phyloP scores from a whole-genome alignment of 2,329 filamentous ascomycete genomes.

The Sphaerostilbella broomeana region DNA sequence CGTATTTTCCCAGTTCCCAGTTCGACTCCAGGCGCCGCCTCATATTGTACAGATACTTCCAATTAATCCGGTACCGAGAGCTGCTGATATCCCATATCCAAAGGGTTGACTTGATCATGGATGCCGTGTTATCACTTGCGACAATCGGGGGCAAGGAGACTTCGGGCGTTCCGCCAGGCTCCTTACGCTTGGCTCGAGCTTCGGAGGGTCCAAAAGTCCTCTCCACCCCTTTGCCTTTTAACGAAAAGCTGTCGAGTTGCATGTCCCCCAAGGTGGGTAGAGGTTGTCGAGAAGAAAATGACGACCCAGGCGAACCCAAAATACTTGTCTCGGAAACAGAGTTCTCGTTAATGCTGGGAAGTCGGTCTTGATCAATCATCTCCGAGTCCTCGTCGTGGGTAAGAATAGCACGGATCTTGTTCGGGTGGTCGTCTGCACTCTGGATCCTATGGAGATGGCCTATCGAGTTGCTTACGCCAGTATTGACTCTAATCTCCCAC shows the following conservation, averaged over 20 bases:
- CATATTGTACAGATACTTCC: slow-evolving; percentile 89
- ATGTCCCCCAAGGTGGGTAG: slow-evolving; percentile 24
- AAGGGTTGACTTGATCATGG: slow-evolving; percentile 38
- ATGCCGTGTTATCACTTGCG: slow-evolving; percentile 22
- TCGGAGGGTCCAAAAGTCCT: slow-evolving; percentile 24
- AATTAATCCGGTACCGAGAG: slow-evolving; percentile 65
- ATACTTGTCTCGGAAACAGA: slow-evolving; percentile 23
- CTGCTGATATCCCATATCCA: slow-evolving; percentile 45
- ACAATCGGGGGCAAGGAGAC: slow-evolving; percentile 26
- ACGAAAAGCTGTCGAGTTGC: slow-evolving; percentile 22
- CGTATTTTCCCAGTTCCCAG: slow-evolving; percentile 77
- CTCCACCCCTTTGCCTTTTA: slow-evolving; percentile 26
- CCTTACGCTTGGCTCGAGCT: slow-evolving; percentile 30
- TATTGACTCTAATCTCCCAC: slow-evolving; percentile 57
- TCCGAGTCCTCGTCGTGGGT: slow-evolving; percentile 44
- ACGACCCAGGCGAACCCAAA: slow-evolving; percentile 29
- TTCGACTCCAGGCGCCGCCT: slow-evolving; percentile 79
- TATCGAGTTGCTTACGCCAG: slow-evolving; percentile 32
- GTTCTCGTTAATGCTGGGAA: slow-evolving; percentile 19
- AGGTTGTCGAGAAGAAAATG: slow-evolving; percentile 24
- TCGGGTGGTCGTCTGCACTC: slow-evolving; percentile 43
- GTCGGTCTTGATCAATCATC: slow-evolving; percentile 36
- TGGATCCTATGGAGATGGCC: slow-evolving; percentile 38
- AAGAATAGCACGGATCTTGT: slow-evolving; percentile 49
- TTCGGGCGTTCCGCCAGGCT: slow-evolving; percentile 28